Evolutionary conservation across 2,329 filamentous ascomycete species (phyloP).

Genomic region (Trichoderma asperellum): DNA sequence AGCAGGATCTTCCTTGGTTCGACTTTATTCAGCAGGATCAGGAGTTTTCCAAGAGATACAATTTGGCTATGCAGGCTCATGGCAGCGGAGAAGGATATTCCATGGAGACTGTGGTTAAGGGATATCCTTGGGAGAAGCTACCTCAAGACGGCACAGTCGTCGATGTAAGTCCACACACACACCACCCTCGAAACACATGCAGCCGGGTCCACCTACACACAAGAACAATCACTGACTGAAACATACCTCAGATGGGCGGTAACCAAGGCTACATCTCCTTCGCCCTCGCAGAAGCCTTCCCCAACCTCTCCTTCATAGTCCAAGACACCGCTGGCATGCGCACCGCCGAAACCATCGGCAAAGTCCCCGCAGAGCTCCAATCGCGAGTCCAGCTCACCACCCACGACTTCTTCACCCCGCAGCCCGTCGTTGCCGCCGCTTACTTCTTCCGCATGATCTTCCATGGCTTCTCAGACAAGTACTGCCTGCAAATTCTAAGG

Average conservation of each 20-base stretch:
- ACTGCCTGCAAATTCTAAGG: constrained; percentile 40
- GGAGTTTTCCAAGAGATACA: constrained; percentile 36
- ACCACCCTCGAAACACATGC: background rate
- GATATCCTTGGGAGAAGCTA: constrained; percentile 25
- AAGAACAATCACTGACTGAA: background rate
- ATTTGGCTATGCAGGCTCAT: constrained; percentile 40
- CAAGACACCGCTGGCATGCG: constrained; percentile 36
- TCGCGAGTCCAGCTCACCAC: constrained; percentile 34
- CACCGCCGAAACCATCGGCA: constrained; percentile 31
- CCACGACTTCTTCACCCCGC: constrained; percentile 39
- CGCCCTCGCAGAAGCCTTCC: constrained; percentile 25
- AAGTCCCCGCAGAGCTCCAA: constrained; percentile 32
- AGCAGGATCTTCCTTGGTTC: constrained; percentile 35
- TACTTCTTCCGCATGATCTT: constrained; percentile 43
- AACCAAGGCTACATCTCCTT: constrained; percentile 30
- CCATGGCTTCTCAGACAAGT: constrained; percentile 43
- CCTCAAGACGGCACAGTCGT: constrained; percentile 20
- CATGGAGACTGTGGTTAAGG: constrained; percentile 16
- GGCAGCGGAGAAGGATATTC: constrained; percentile 33
- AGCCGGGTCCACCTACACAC: background rate
- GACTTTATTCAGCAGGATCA: constrained; percentile 38
- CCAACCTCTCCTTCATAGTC: constrained; percentile 28
- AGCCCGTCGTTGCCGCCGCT: constrained; percentile 35
- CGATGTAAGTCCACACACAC: constrained; percentile 17
- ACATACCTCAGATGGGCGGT: constrained; percentile 22